phyloP scores from a whole-genome alignment of 305 asterid species.

The Plantago coronopus region DNA sequence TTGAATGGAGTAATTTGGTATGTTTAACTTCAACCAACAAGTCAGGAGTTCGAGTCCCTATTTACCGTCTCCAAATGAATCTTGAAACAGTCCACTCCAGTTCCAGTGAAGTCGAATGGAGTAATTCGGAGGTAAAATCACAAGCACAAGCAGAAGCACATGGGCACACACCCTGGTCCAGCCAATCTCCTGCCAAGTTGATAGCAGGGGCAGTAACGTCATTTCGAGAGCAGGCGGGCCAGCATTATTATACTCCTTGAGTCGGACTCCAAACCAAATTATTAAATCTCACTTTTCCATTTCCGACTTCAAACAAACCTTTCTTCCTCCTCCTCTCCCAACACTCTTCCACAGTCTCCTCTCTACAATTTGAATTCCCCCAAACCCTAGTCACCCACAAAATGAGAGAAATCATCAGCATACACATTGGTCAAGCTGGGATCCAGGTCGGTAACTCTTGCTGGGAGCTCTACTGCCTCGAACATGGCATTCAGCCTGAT shows the following conservation, averaged over 20 bases:
- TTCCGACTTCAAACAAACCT: too few relatives aligned
- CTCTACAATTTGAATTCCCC: too few relatives aligned
- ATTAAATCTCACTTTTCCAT: slow-evolving; percentile 30
- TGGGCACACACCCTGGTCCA: slow-evolving; percentile 20
- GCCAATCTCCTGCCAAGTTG: not conserved
- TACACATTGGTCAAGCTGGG: slow-evolving; percentile 49
- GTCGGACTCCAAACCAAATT: slow-evolving; percentile 36
- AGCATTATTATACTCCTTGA: not conserved
- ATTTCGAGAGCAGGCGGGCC: slow-evolving; percentile 19
- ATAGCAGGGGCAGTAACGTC: slow-evolving; percentile 18
- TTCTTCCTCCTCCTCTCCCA: not conserved
- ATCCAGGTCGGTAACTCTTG: slow-evolving; percentile 50
- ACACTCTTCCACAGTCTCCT: not conserved
- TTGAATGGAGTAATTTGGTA: too few relatives aligned
- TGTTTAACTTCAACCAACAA: too few relatives aligned
- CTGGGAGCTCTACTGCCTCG: slow-evolving; percentile 49
- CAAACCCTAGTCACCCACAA: not conserved
- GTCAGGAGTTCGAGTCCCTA: too few relatives aligned
- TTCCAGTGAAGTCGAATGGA: too few relatives aligned
- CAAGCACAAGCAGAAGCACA: slow-evolving; percentile 6
- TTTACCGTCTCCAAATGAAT: too few relatives aligned
- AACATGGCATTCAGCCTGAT: slow-evolving; percentile 48
- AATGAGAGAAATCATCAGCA: slow-evolving; percentile 50
- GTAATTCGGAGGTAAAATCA: too few relatives aligned
- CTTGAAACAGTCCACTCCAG: too few relatives aligned